phyloP scores from a whole-genome alignment of 2,329 filamentous ascomycete species.

The Monosporascus sp. region DNA sequence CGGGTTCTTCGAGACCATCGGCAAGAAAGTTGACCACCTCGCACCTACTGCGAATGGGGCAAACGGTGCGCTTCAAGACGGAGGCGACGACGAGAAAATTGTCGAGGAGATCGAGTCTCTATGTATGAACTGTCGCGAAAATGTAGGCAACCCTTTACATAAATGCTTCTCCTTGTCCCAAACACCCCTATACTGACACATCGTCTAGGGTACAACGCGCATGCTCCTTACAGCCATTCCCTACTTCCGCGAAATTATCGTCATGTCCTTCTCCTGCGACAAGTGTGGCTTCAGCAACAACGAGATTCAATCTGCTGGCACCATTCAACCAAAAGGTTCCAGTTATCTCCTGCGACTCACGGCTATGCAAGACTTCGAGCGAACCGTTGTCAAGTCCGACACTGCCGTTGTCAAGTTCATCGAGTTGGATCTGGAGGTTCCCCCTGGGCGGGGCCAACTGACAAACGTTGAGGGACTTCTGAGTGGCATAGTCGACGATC shows the following conservation, averaged over 20 bases:
- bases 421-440: slow-evolving; percentile 89
- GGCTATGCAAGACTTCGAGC: slow-evolving; percentile 65
- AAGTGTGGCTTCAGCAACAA: slow-evolving; percentile 88
- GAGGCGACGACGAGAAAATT: slow-evolving; percentile 44
- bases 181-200: background rate
- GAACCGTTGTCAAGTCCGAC: slow-evolving; percentile 91
- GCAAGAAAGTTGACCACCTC: slow-evolving; percentile 53
- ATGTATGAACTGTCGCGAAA: slow-evolving; percentile 81
- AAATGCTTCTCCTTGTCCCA: background rate
- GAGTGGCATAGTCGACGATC: slow-evolving; percentile 69
- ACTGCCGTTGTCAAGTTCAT: slow-evolving; percentile 80
- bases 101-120: slow-evolving; percentile 71
- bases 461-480: slow-evolving; percentile 91
- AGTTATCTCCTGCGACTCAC: slow-evolving; percentile 81
- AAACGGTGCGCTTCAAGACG: slow-evolving; percentile 23
- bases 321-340: slow-evolving; percentile 82
- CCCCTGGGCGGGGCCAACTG: slow-evolving; percentile 81
- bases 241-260: slow-evolving; percentile 94
- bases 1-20: slow-evolving; percentile 59
- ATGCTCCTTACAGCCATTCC: slow-evolving; percentile 89
- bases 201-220: slow-evolving; percentile 67
- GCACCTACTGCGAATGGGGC: slow-evolving; percentile 25
- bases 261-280: slow-evolving; percentile 94
- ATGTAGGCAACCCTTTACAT: slow-evolving; percentile 43
- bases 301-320: slow-evolving; percentile 86